Conservation (phyloP, 192 early-diverging fungal genomes). For the Haplosporangium gracile region DNA sequence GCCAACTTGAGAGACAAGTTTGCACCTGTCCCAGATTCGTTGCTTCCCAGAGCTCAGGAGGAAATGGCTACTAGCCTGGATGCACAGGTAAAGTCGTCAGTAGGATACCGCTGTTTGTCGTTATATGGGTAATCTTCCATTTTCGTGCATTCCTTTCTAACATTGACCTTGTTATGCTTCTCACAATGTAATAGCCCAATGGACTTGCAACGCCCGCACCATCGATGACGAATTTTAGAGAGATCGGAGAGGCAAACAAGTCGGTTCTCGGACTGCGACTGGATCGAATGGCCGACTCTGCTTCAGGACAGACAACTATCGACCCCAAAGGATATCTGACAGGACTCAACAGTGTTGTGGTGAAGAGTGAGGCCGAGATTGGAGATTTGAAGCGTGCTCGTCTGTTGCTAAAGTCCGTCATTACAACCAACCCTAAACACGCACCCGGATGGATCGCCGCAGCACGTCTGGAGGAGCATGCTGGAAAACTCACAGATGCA, state of each 20-base stretch:
- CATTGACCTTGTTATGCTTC: not conserved
- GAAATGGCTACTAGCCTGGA: slow-evolving; percentile 73
- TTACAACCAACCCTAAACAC: slow-evolving; percentile 93
- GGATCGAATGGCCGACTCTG: slow-evolving; percentile 92
- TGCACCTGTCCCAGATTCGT: slow-evolving; percentile 74
- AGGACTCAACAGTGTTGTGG: slow-evolving; percentile 85
- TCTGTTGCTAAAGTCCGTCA: slow-evolving; percentile 89
- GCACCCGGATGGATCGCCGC: slow-evolving; percentile 99
- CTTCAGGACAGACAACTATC: slow-evolving; percentile 87
- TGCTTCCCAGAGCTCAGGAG: slow-evolving; percentile 66
- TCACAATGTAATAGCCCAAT: slow-evolving; percentile 46
- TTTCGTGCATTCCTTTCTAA: not conserved
- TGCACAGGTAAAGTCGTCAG: slow-evolving; percentile 59
- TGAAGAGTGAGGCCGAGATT: slow-evolving; percentile 86
- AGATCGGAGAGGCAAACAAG: slow-evolving; percentile 94
- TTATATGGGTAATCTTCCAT: not conserved
- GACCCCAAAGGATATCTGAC: slow-evolving; percentile 98
- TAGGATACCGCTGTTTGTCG: not conserved
- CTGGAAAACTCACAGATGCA: slow-evolving; percentile 85
- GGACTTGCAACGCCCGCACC: slow-evolving; percentile 73
- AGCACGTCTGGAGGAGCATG: slow-evolving; percentile 95
- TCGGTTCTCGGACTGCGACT: slow-evolving; percentile 92
- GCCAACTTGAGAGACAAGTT: slow-evolving; percentile 68
- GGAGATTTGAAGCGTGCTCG: slow-evolving; percentile 94
- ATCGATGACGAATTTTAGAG: slow-evolving; percentile 88